Evolutionary conservation across 345 rosid species (phyloP).

Genomic region (Physaria fendleri): DNA sequence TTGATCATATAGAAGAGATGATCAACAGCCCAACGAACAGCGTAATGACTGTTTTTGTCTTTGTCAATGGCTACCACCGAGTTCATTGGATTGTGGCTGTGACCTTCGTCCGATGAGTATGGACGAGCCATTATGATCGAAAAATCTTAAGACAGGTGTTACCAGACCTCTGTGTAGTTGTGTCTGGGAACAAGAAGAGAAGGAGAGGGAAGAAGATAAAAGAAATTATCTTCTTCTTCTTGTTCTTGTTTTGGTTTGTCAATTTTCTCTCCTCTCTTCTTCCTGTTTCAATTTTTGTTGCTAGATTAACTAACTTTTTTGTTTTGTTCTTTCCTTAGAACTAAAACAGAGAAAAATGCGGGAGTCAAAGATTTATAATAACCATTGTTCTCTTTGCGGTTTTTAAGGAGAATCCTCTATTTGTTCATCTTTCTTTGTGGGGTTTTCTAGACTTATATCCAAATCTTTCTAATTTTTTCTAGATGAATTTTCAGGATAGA

Average conservation of each 20-base stretch:
- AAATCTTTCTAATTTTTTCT: too few relatives aligned
- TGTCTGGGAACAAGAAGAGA: slow-evolving; percentile 28
- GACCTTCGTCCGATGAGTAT: slow-evolving; percentile 24
- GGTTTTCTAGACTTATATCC: not conserved
- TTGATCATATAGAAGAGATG: slow-evolving; percentile 36
- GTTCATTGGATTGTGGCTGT: slow-evolving; percentile 24
- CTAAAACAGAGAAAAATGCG: slow-evolving; percentile 15
- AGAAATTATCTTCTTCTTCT: not conserved
- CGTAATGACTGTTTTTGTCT: slow-evolving; percentile 74
- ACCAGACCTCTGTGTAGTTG: not conserved
- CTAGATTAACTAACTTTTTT: not conserved
- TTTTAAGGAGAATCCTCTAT: slow-evolving; percentile 10
- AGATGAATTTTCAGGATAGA: too few relatives aligned
- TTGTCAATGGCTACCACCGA: slow-evolving; percentile 70
- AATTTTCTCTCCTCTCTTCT: slow-evolving; percentile 23
- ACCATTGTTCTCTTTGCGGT: slow-evolving; percentile 11
- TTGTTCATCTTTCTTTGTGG: not conserved
- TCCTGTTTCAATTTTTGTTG: slow-evolving; percentile 7
- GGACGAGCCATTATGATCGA: slow-evolving; percentile 30
- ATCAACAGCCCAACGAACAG: slow-evolving; percentile 88
- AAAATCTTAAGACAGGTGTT: not conserved
- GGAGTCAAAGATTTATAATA: slow-evolving; percentile 8
- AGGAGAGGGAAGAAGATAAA: slow-evolving; percentile 3
- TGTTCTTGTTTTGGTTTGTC: too few relatives aligned
- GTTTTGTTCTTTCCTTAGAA: not conserved